A percentile compares a stretch with the other conserved stretches of the same genome.
These are phyloP conservation scores for Tulasnella sp. DNA, from an alignment of 768 basidiomycete genomes.

Conservation along the genomic window DNA sequence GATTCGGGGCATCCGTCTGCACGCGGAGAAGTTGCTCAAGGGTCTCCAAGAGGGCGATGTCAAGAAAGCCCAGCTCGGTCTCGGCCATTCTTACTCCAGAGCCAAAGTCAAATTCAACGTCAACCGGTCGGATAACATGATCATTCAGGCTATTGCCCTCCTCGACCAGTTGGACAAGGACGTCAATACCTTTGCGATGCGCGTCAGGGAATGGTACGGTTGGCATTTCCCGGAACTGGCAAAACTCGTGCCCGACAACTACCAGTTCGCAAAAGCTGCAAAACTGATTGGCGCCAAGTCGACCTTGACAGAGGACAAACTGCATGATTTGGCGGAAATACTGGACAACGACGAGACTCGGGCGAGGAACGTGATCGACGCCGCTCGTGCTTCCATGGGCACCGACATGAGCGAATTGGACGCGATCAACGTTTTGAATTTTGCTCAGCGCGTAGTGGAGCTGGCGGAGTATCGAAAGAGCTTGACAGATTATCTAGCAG, in stretches of 20 bases:
- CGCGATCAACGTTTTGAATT: slow-evolving; percentile 92
- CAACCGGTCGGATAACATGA: slow-evolving; percentile 97
- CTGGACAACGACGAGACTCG: slow-evolving; percentile 82
- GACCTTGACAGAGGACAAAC: slow-evolving; percentile 71
- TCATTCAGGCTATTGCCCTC: slow-evolving; percentile 97
- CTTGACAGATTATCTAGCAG: slow-evolving; percentile 80
- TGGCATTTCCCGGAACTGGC: slow-evolving; percentile 99
- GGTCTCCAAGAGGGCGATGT: slow-evolving; percentile 88
- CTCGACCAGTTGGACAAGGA: slow-evolving; percentile 99
- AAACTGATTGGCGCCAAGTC: slow-evolving; percentile 92
- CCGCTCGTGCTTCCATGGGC: slow-evolving; percentile 93
- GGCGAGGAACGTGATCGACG: slow-evolving; percentile 94
- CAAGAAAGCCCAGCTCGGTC: slow-evolving; percentile 89
- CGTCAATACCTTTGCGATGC: slow-evolving; percentile 98
- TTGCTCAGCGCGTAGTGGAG: slow-evolving; percentile 87
- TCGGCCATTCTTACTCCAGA: slow-evolving; percentile 96
- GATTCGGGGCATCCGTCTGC: slow-evolving; percentile 89
- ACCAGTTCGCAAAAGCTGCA: slow-evolving; percentile 85
- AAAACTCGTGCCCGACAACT: slow-evolving; percentile 90
- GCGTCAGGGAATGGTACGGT: slow-evolving; percentile 98
- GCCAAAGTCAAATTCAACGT: slow-evolving; percentile 98
- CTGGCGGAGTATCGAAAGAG: slow-evolving; percentile 93
- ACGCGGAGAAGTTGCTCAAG: slow-evolving; percentile 86
- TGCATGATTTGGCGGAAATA: slow-evolving; percentile 75
- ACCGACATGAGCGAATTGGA: slow-evolving; percentile 88